Percentiles rank a stretch among this genome's conserved stretches.
Evolutionary conservation across 1,284 basidiomycete species (phyloP).

Genomic region (Ustilago cynodontis): DNA sequence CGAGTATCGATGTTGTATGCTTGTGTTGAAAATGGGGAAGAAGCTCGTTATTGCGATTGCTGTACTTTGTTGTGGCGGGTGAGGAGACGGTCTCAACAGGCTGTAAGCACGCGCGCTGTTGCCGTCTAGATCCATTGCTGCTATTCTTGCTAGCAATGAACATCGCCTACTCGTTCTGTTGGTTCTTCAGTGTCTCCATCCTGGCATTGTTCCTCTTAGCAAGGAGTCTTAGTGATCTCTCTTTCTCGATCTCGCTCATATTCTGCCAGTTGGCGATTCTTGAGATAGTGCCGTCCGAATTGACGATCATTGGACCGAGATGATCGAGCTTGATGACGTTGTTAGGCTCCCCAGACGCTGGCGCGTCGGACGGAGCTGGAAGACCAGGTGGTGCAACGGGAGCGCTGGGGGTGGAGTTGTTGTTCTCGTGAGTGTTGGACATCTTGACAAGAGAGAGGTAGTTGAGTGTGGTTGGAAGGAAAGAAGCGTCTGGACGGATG

Average conservation of each 20-base stretch:
- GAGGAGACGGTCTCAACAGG: background rate
- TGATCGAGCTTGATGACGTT: conserved; percentile 59
- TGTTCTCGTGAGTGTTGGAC: conserved; percentile 8
- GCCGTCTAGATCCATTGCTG: too few species aligned
- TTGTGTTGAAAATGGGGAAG: background rate
- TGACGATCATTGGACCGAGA: conserved; percentile 62
- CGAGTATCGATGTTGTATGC: background rate
- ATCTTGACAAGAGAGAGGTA: conserved; percentile 7
- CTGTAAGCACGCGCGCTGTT: background rate
- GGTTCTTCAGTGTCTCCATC: conserved; percentile 31
- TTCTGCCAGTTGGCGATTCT: conserved; percentile 59
- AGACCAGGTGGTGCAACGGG: conserved; percentile 28
- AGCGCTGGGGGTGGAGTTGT: background rate
- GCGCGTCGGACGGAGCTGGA: conserved; percentile 42
- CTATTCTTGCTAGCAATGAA: background rate
- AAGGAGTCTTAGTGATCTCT: conserved; percentile 53
- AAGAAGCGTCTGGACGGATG: background rate
- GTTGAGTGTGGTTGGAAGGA: background rate
- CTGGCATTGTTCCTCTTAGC: conserved; percentile 59
- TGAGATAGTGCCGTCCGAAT: conserved; percentile 62
- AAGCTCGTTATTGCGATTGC: too few species aligned
- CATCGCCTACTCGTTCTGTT: conserved; percentile 2
- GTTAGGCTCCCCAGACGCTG: conserved; percentile 21
- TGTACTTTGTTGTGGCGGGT: too few species aligned
- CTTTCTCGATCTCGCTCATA: conserved; percentile 55